A percentile compares a stretch with the other conserved stretches of the same genome.
Evolutionary conservation across 305 asterid genomes (phyloP).

Genomic region (Fraxinus paxiana): DNA sequence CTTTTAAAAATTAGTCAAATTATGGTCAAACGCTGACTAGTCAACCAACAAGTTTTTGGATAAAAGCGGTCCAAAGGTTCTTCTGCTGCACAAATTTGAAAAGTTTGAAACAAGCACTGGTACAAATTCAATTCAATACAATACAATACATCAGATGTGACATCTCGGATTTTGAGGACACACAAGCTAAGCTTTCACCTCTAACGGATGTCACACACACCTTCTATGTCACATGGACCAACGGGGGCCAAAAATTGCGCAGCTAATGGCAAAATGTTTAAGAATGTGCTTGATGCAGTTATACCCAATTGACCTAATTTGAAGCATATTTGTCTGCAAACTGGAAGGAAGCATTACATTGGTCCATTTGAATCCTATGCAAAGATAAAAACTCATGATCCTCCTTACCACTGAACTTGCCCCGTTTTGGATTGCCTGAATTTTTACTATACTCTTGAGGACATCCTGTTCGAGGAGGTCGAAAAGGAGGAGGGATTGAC

Average conservation of each 20-base stretch:
- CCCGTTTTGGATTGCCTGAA: conserved; percentile 3
- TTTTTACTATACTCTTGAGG: conserved; percentile 19
- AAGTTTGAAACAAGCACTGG: not conserved
- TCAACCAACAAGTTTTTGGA: not conserved
- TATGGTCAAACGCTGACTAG: not conserved
- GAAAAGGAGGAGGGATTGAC: not conserved
- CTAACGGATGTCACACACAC: not conserved
- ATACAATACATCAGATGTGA: not conserved
- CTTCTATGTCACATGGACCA: not conserved
- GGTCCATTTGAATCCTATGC: not conserved
- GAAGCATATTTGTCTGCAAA: conserved; percentile 8
- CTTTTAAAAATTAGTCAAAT: not conserved
- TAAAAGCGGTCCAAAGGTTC: not conserved
- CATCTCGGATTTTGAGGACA: not conserved
- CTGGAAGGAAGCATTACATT: not conserved
- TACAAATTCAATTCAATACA: not conserved
- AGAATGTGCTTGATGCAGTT: conserved; percentile 2
- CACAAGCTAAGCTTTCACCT: conserved; percentile 11
- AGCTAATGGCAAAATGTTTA: conserved; percentile 16
- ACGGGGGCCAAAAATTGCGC: not conserved
- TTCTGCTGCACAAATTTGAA: not conserved
- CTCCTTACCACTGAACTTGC: conserved; percentile 10
- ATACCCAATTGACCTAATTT: not conserved
- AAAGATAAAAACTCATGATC: conserved; percentile 6
- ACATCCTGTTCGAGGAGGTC: not conserved